Evolutionary conservation across 352 stramenopile genomes (phyloP), one percentile per base, ranked within the genome.

Genomic region (Phytopythium chamaehyphon): DNA sequence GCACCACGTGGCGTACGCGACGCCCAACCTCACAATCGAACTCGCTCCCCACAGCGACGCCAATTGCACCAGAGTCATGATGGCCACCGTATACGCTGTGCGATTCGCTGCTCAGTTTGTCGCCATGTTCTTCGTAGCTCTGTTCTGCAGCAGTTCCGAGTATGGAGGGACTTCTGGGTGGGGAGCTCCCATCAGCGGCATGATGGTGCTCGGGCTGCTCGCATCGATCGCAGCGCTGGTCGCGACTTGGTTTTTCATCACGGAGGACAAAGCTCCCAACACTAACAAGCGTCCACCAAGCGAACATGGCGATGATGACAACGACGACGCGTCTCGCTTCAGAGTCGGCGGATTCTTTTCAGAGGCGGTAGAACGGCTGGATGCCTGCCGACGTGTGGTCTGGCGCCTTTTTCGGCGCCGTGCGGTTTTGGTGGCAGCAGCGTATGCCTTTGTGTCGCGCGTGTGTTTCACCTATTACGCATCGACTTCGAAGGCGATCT

Each of bases 381-480:
- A 18, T 2, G 59, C 64, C n/a, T 61, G 55, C 26, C 54, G 56
- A 10, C 16, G 48, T 2, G 46, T 45, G 16, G 47, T 83, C 2
- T 73, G 66, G 57, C 64, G 66, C 22, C 55, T 76, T 24, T 45
- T 68, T 14, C 69, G 81, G 39, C 63, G 65, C 3, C 66, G 64
- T 15, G 62, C 61, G 3, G 73, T 81, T 16, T 62, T 73, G 35
- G 72, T 81, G 24, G 21, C 70, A 1, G 54, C 76, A 18, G 19
- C 57, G 6, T 84, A 73, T 46, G 59, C 68, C 6, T 83, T 86
- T 31, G 21, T 83, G 21, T 65, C 61, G 10, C 61, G 64, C 28
- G 45, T 91, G 19, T 88, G 64, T 49, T 82, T 73, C 47, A 70
- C 60, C 16, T 85, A 86, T 64, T 86, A 89, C 57, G 67, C 66